Percentiles rank a stretch among this genome's conserved stretches.
phyloP scores from a whole-genome alignment of 192 early-diverging fungal species.

The Funneliformis mosseae region DNA sequence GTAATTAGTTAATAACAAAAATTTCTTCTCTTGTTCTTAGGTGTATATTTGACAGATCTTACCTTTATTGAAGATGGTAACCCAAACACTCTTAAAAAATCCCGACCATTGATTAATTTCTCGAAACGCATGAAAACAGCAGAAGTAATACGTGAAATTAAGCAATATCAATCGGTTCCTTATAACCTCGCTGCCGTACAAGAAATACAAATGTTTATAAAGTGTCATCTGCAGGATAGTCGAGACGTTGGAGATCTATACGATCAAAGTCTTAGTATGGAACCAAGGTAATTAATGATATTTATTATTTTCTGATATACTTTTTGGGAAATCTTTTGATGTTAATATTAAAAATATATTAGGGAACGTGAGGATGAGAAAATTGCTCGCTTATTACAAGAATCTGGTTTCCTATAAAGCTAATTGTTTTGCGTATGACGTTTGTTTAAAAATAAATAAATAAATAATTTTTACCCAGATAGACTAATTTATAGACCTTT shows the following conservation, averaged over 20 bases:
- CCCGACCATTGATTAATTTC: slow-evolving; percentile 84
- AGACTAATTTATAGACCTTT: too few species aligned
- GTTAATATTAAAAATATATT: background rate
- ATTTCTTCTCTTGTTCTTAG: slow-evolving; percentile 30
- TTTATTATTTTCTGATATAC: slow-evolving; percentile 4
- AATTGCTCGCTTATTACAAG: slow-evolving; percentile 70
- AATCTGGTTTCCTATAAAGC: slow-evolving; percentile 75
- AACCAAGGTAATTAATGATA: slow-evolving; percentile 67
- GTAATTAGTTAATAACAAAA: background rate
- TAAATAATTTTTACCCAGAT: too few species aligned
- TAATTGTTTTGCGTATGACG: too few species aligned
- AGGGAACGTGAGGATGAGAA: slow-evolving; percentile 84
- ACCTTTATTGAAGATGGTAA: slow-evolving; percentile 96
- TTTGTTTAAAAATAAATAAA: too few species aligned
- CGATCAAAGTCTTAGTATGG: slow-evolving; percentile 74
- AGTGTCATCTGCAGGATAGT: slow-evolving; percentile 65
- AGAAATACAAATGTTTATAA: slow-evolving; percentile 85
- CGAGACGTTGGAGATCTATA: slow-evolving; percentile 77
- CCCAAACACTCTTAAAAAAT: slow-evolving; percentile 67
- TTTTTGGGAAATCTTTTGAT: background rate
- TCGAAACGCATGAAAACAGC: slow-evolving; percentile 88
- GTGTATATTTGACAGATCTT: slow-evolving; percentile 88
- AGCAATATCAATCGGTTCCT: slow-evolving; percentile 88
- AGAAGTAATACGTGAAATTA: slow-evolving; percentile 88
- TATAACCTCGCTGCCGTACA: slow-evolving; percentile 79